Percentiles rank a stretch among this genome's conserved stretches.
These are phyloP conservation scores for Chlamydomonas applanata DNA, from an alignment of 139 green algal genomes.

Conservation along the genomic window DNA sequence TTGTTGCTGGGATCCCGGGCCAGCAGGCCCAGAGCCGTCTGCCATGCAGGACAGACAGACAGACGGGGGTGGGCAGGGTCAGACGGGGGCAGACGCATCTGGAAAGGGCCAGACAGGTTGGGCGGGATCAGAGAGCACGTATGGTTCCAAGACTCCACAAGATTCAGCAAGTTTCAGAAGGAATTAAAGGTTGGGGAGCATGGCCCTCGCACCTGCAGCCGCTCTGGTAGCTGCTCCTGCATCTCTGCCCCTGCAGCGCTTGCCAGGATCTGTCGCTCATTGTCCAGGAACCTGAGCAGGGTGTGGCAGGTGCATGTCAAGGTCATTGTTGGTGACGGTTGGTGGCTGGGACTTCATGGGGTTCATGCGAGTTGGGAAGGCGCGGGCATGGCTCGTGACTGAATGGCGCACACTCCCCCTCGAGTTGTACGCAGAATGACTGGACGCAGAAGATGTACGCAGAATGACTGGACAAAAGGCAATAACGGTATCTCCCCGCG, in stretches of 20 bases:
- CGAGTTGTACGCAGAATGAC: no score
- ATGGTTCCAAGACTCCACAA: no score
- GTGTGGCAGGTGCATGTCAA: background rate
- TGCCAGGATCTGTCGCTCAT: constrained; percentile 17
- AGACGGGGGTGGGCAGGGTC: background rate
- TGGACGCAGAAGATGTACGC: no score
- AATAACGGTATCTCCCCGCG: no score
- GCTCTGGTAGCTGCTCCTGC: background rate
- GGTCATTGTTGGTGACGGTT: background rate
- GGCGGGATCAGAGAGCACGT: no score
- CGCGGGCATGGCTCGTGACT: no score
- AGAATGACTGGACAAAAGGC: no score
- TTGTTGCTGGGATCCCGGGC: constrained; percentile 2
- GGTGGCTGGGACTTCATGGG: no score
- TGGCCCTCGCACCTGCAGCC: background rate
- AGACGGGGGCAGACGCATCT: background rate
- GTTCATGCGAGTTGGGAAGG: no score
- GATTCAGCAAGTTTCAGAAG: no score
- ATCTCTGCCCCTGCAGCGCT: background rate
- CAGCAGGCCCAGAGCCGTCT: background rate
- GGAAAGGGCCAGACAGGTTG: no score
- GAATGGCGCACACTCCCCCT: no score
- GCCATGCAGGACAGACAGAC: background rate
- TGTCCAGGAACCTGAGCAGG: constrained; percentile 54
- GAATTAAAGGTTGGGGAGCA: background rate